Percentiles rank a stretch among this genome's conserved stretches.
Conservation (phyloP, 208 protist genomes). For the Trypanosoma melophagium region DNA sequence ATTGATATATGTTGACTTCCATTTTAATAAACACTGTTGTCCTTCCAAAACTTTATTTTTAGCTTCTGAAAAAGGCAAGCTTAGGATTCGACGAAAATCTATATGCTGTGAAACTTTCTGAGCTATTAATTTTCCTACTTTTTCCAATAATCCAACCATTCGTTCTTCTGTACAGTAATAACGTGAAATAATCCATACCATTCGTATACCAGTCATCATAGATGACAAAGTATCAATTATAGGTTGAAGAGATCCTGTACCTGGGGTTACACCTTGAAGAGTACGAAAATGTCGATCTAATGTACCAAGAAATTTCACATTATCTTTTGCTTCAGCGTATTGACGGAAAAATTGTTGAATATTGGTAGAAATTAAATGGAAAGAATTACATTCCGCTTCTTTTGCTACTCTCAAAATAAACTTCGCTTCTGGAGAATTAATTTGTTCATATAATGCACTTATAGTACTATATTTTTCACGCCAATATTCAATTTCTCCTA, state of each 20-base stretch:
- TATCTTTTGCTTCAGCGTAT: slow-evolving; percentile 98
- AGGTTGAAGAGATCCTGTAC: slow-evolving; percentile 80
- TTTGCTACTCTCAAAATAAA: slow-evolving; percentile 92
- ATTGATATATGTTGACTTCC: slow-evolving; percentile 92
- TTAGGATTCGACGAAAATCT: slow-evolving; percentile 89
- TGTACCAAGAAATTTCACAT: slow-evolving; percentile 98
- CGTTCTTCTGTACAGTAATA: slow-evolving; percentile 99
- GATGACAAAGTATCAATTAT: slow-evolving; percentile 97
- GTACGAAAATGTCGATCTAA: slow-evolving; percentile 99
- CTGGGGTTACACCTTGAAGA: slow-evolving; percentile 83
- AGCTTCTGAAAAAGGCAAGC: slow-evolving; percentile 72
- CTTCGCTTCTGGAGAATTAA: slow-evolving; percentile 94
- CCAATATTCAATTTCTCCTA: slow-evolving; percentile 98
- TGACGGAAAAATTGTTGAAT: slow-evolving; percentile 94
- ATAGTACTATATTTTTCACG: slow-evolving; percentile 94
- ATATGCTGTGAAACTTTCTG: slow-evolving; percentile 94
- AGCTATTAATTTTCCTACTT: slow-evolving; percentile 96
- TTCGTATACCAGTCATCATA: slow-evolving; percentile 98
- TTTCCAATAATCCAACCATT: slow-evolving; percentile 97
- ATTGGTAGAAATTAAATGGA: slow-evolving; percentile 88
- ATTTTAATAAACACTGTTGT: slow-evolving; percentile 93
- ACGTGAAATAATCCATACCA: slow-evolving; percentile 99
- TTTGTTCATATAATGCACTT: slow-evolving; percentile 95
- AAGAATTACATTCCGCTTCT: slow-evolving; percentile 86
- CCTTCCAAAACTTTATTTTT: slow-evolving; percentile 87